Evolutionary conservation across 805 yeast species (phyloP), one percentile per base, ranked within the genome.

Genomic region (Candida verbasci): DNA sequence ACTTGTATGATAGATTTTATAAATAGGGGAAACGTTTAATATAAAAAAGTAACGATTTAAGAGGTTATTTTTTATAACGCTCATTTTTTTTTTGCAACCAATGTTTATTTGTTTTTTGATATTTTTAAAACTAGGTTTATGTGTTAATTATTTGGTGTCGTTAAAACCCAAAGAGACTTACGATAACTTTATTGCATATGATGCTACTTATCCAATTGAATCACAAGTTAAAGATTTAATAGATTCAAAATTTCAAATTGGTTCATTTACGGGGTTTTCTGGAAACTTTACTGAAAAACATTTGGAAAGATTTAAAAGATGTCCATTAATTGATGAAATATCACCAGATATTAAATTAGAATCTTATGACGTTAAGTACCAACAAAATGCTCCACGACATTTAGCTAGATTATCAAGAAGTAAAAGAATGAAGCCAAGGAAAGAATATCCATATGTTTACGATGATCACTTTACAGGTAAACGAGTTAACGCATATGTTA

Each of bases 401-500:
- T 61, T 84, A 39, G 82, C 78, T 0, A 56, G 87, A 24, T 46
- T 83, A 6, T 80, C 86, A 0, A 77, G 78, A 43, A 60, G 68
- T 17, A 60, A 61, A 47, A 37, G 46, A 27, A 31, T 56, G 18
- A 42, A 38, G 39, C 29, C 43, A 22, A 29, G 38, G 10, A 21
- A 37, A 34, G 22, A 40, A 29, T 60, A 62, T 14, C 54, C 68
- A 11, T 83, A 74, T 49, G 60, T 63, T 40, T 83, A 72, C 48
- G 74, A 76, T 32, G 51, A 53, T 0, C 55, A 58, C 0, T 56
- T 56, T 18, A 55, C 56, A 27, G 95, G 95, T 0, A 62, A 62
- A 35, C 74, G 69, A 20, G 84, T 86, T 1, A 73, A 74, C 41
- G 93, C 80, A 0, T 89, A 89, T 54, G 75, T 89, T 21, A 68